phyloP scores from a whole-genome alignment of 306 rosid species.

The Begonia peltatifolia region DNA sequence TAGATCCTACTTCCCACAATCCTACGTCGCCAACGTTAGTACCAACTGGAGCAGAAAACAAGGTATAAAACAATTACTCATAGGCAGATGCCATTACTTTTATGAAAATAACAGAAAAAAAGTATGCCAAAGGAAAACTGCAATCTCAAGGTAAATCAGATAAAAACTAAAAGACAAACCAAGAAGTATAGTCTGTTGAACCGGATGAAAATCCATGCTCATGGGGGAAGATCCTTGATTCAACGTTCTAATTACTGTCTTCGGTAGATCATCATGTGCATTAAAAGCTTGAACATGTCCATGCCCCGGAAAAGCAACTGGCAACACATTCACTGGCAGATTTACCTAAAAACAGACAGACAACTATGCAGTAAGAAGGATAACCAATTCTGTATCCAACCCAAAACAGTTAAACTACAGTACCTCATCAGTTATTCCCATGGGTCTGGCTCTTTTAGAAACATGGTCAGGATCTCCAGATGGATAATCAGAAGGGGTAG shows the following conservation, averaged over 20 bases:
- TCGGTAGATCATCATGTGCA: slow-evolving; percentile 86
- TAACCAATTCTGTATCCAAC: no score
- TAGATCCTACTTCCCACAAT: slow-evolving; percentile 93
- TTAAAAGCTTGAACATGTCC: slow-evolving; percentile 63
- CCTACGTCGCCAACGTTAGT: slow-evolving; percentile 90
- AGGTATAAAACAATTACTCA: no score
- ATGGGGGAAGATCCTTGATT: slow-evolving; percentile 94
- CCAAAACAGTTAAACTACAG: no score
- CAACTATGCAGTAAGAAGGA: background rate
- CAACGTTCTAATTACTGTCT: slow-evolving; percentile 51
- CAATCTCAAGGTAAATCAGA: background rate
- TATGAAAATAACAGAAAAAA: no score
- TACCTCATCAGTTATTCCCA: slow-evolving; percentile 89
- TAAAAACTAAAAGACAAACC: slow-evolving; percentile 26
- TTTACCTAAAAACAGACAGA: slow-evolving; percentile 34
- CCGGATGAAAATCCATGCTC: slow-evolving; percentile 99
- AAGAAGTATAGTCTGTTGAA: slow-evolving; percentile 82
- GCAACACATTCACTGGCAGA: slow-evolving; percentile 84
- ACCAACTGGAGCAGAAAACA: slow-evolving; percentile 48
- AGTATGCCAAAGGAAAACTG: no score
- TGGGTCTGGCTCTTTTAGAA: slow-evolving; percentile 76
- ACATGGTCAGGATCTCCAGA: slow-evolving; percentile 89
- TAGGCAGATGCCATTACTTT: no score
- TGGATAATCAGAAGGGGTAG: slow-evolving; percentile 81
- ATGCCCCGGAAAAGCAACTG: slow-evolving; percentile 64